Evolutionary conservation across 2,329 filamentous ascomycete species (phyloP), one percentile per base, ranked within the genome.

Genomic region (Penicillium corylophilum): DNA sequence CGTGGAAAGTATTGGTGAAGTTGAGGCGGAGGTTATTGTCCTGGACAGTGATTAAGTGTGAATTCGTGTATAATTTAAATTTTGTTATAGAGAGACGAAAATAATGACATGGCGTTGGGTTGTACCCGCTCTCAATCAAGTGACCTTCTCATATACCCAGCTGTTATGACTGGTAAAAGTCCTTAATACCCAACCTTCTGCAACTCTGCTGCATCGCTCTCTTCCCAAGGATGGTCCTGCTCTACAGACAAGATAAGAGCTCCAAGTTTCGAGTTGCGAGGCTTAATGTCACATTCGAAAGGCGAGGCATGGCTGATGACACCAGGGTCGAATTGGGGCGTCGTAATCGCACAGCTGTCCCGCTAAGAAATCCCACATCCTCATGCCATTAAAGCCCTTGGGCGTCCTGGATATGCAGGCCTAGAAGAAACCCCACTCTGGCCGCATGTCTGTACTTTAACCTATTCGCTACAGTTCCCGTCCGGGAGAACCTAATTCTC

Each of bases 1-100:
- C 2, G 78, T 89, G 29, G 85, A 89, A 71, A 88, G 82, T 63
- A 77, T 89, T 31, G 87, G 86, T 2, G 82, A 84, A 50, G 85
- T 67, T 0, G 85, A 88, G 59, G 86, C 86, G 0, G 86, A 89
- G 72, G 82, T 88, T n/a, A 71, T 88, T 45, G 75, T 88, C 33
- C 66, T 88, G 59, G 85, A 88, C 64, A 86, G 83, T 39, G 79
- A 82, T 43, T 86, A 72, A 45, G 20, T 16, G 18, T 9, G n/a
- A 5, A 15, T 26, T n/a, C 6, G 13, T 24, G 4, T 26, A 41
- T 24, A 15, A 6, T 23, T 40, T 7, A 23, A 1, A 24, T 22
- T 23, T 1, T 7, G 15, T 7, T 40, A n/a, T 23, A 40, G 9
- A 40, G 9, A 20, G n/a, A 36, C 5, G 9, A 36, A n/a, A 36